Base-by-base conservation (phyloP, 441 rosid species). In the Arabidopsis lyrata region DNA sequence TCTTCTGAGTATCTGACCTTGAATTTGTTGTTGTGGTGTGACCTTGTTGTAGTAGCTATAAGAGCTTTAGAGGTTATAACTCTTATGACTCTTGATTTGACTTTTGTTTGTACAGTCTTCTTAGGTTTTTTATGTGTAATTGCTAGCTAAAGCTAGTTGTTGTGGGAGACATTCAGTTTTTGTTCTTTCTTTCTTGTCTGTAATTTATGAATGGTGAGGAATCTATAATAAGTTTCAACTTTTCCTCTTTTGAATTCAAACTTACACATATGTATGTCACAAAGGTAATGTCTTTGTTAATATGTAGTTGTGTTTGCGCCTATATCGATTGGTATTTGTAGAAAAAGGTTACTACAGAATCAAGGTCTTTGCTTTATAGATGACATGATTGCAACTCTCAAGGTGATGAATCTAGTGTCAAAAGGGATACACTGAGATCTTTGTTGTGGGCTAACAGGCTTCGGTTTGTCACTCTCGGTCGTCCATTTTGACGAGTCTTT, bases 1-100 rank as follows among this genome's bases (percentile, higher is more conserved):
- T 92, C 56, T 78, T 77, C 74, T 77, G 74, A 69, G 27, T 24
- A 16, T 48, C 45, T 58, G 50, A 70, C 52, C 6, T 44, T 67
- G 47, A 5, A 3, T 24, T 22, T 24, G 18, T 20, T 34, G 45
- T 67, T 66, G 20, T 60, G 59, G 32, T 48, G 29, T 44, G 38
- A 27, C 59, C 2, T 22, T 36, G 6, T 47, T 73, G 78, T 75
- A 68, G 57, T 75, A 68, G 57, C 41, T 68, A 7, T 29, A 39
- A 31, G 69, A 38, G 49, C 39, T 34, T 60, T 42, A 39, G 50
- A 24, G 68, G 35, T 52, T 7, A 13, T 6, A 29, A 73, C 38
- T 53, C 55, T n/a, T 53, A 3, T 20, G 15, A 41, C 47, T 68
- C 34, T 15, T 66, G 36, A n/a, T 45, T 63, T 76, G 54, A 47